These are phyloP conservation scores for Vitellaria paradoxa DNA, from an alignment of 179 eudicot genomes.

Conservation along the genomic window DNA sequence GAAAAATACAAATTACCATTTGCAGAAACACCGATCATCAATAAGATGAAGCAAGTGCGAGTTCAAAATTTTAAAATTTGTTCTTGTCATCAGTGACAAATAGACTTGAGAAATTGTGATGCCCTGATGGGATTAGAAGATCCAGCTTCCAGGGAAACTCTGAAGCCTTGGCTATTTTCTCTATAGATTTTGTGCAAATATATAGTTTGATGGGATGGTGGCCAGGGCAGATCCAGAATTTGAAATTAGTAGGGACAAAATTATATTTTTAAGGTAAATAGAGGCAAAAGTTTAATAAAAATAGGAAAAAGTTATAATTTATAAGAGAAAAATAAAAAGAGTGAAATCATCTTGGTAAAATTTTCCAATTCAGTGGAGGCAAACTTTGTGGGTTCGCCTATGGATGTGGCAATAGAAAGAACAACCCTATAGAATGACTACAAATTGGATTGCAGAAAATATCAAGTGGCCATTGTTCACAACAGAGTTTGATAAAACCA, in stretches of 20 bases:
- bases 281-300: too few species aligned
- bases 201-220: neutral
- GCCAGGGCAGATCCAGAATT: too few species aligned
- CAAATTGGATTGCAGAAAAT: conserved; percentile 2
- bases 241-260: too few species aligned
- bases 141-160: conserved; percentile 4
- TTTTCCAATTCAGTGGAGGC: too few species aligned
- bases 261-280: too few species aligned
- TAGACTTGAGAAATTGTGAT: neutral
- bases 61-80: conserved; percentile 1
- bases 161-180: neutral
- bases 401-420: neutral
- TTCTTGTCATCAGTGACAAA: neutral
- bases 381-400: too few species aligned
- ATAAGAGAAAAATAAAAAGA: too few species aligned
- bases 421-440: neutral
- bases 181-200: neutral
- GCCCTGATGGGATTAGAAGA: neutral
- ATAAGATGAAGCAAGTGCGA: neutral
- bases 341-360: too few species aligned
- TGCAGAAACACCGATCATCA: neutral
- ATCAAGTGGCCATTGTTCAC: neutral
- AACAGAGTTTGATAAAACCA: neutral
- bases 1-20: neutral
- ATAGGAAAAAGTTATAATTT: too few species aligned